phyloP scores from a whole-genome alignment of 257 asterid species.

The Nicotiana otophora region DNA sequence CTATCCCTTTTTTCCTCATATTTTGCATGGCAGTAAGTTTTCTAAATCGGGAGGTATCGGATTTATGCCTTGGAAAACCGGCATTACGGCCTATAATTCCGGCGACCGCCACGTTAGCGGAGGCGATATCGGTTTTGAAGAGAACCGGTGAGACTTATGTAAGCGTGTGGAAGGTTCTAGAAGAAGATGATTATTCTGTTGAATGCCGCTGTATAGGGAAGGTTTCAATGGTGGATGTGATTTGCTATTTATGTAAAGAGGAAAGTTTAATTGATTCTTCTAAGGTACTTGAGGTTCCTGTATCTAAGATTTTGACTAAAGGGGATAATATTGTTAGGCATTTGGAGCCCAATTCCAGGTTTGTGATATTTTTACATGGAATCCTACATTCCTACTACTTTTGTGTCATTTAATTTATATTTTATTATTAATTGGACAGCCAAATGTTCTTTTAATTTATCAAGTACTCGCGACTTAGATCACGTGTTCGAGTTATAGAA shows the following conservation, averaged over 20 bases:
- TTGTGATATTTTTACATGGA: neutral
- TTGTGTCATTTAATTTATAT: no score
- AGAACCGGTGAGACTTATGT: constrained; percentile 39
- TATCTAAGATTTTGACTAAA: constrained; percentile 41
- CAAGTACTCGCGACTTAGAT: no score
- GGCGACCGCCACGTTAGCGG: constrained; percentile 34
- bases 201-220: constrained; percentile 56
- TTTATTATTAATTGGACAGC: no score
- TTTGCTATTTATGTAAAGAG: constrained; percentile 57
- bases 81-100: constrained; percentile 42
- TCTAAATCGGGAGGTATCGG: constrained; percentile 58
- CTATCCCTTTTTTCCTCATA: neutral
- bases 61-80: constrained; percentile 83
- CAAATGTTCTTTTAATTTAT: no score
- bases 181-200: neutral
- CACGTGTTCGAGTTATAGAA: no score
- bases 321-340: constrained; percentile 44
- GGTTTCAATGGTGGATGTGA: constrained; percentile 51
- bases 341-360: constrained; percentile 69
- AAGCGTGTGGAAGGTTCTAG: constrained; percentile 49
- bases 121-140: constrained; percentile 49
- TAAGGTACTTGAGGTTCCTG: constrained; percentile 52
- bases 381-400: no score
- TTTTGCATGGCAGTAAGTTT: constrained; percentile 77
- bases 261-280: constrained; percentile 46